Conservation (phyloP, 2,329 filamentous ascomycete genomes). For the Bimuria novae-zelandiae region DNA sequence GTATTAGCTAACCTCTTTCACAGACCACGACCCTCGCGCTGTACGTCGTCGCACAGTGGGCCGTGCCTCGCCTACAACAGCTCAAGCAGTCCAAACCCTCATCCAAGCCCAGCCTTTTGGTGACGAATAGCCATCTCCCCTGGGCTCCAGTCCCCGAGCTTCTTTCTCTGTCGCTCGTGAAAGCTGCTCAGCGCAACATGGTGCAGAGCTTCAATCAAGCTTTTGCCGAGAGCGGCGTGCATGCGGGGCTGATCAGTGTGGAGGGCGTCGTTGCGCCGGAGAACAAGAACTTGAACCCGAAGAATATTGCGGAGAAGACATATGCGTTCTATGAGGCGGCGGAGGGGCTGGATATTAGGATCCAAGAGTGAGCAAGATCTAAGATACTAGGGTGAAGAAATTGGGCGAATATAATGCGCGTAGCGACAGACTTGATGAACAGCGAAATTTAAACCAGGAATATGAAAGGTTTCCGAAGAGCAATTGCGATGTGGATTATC, state of each 20-base stretch:
- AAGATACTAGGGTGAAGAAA: no score
- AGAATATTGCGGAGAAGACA: constrained; percentile 52
- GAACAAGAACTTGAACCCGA: constrained; percentile 51
- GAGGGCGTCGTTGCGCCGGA: constrained; percentile 50
- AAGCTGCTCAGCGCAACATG: constrained; percentile 58
- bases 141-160: constrained; percentile 53
- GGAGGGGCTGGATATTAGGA: constrained; percentile 47
- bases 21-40: constrained; percentile 55
- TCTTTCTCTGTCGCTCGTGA: constrained; percentile 56
- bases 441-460: no score
- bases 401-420: no score
- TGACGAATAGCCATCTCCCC: constrained; percentile 56
- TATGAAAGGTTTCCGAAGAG: no score
- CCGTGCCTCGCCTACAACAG: constrained; percentile 48
- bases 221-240: constrained; percentile 50
- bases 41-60: constrained; percentile 54
- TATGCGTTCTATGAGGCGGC: constrained; percentile 52
- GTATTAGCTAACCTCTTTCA: not conserved
- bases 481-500: no score
- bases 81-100: constrained; percentile 35
- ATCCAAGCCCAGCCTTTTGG: constrained; percentile 53
- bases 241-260: constrained; percentile 54
- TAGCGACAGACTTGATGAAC: no score
- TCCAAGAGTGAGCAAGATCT: constrained; percentile 37
- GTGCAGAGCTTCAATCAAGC: constrained; percentile 51